Percentiles rank a stretch among this genome's conserved stretches.
These are phyloP conservation scores for Kwoniella sp. DNA, from an alignment of 768 basidiomycete genomes.

Conservation along the genomic window DNA sequence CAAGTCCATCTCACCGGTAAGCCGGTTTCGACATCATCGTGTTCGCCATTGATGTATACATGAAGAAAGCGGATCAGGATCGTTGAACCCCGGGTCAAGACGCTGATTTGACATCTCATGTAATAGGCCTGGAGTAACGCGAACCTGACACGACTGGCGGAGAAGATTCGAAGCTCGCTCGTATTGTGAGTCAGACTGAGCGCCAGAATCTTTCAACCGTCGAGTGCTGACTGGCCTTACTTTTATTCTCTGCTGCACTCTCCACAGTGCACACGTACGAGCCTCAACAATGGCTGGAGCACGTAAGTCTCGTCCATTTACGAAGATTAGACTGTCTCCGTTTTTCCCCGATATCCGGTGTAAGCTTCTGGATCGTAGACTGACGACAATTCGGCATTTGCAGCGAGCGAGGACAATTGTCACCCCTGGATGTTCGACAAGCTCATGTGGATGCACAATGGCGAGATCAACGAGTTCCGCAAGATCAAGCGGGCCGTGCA, in stretches of 20 bases:
- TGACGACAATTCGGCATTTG: background rate
- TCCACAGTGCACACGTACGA: slow-evolving; percentile 81
- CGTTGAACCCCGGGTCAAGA: background rate
- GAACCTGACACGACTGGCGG: slow-evolving; percentile 88
- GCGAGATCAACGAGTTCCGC: slow-evolving; percentile 80
- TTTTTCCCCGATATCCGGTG: too few species aligned
- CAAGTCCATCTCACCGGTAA: slow-evolving; percentile 87
- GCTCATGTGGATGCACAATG: slow-evolving; percentile 99
- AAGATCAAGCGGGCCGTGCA: slow-evolving; percentile 81
- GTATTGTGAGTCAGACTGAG: slow-evolving; percentile 70
- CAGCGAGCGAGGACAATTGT: slow-evolving; percentile 57
- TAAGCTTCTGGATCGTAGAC: background rate
- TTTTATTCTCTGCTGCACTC: too few species aligned
- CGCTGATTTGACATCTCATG: background rate
- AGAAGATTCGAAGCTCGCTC: slow-evolving; percentile 93
- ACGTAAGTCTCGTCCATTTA: slow-evolving; percentile 35
- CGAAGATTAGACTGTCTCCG: too few species aligned
- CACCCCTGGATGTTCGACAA: slow-evolving; percentile 92
- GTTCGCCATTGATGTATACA: too few species aligned
- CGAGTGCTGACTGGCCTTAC: background rate
- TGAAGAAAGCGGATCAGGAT: too few species aligned
- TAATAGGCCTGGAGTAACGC: slow-evolving; percentile 92
- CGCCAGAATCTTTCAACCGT: background rate
- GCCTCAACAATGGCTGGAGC: slow-evolving; percentile 69
- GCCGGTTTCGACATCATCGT: slow-evolving; percentile 35